Percentiles rank a stretch among this genome's conserved stretches.
These are phyloP conservation scores for Hypoxylon sp. DNA, from an alignment of 2,329 filamentous ascomycete genomes.

Conservation along the genomic window DNA sequence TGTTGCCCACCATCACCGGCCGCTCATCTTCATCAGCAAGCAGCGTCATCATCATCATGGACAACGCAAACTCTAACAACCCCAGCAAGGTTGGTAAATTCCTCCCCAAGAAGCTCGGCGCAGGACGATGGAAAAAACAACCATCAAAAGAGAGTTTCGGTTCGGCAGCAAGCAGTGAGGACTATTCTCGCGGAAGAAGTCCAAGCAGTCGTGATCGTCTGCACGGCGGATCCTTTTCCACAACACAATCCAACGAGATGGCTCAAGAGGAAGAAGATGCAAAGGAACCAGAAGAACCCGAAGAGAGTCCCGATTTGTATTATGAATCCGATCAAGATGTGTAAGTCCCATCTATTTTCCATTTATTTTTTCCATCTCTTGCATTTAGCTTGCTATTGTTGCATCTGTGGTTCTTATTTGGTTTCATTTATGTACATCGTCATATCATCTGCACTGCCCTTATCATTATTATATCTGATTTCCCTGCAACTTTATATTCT, in stretches of 20 bases:
- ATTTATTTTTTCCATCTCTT: conserved; percentile 19
- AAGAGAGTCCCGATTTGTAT: conserved; percentile 47
- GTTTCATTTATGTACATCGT: conserved; percentile 27
- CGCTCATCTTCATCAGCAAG: conserved; percentile 7
- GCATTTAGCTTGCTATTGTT: conserved; percentile 8
- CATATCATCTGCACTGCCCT: conserved; percentile 15
- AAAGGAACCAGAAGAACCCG: conserved; percentile 25
- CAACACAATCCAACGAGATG: conserved; percentile 37
- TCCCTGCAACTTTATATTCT: conserved; percentile 5
- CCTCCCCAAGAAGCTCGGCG: conserved; percentile 60
- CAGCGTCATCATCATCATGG: conserved; percentile 37
- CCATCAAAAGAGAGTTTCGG: conserved; percentile 51
- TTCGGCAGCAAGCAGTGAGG: conserved; percentile 45
- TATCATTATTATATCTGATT: conserved; percentile 4
- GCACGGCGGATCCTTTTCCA: conserved; percentile 34
- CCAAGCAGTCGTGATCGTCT: conserved; percentile 36
- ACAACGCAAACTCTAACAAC: conserved; percentile 36
- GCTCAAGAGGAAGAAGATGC: conserved; percentile 45
- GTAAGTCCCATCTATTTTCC: conserved; percentile 40
- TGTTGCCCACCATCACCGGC: conserved; percentile 5
- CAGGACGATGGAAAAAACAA: conserved; percentile 58
- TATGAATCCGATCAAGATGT: conserved; percentile 48
- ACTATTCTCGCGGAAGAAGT: conserved; percentile 43
- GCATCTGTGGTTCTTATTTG: conserved; percentile 27
- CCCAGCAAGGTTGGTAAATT: conserved; percentile 46